phyloP scores from a whole-genome alignment of 129 eudicot species.

The Arctium minus region DNA sequence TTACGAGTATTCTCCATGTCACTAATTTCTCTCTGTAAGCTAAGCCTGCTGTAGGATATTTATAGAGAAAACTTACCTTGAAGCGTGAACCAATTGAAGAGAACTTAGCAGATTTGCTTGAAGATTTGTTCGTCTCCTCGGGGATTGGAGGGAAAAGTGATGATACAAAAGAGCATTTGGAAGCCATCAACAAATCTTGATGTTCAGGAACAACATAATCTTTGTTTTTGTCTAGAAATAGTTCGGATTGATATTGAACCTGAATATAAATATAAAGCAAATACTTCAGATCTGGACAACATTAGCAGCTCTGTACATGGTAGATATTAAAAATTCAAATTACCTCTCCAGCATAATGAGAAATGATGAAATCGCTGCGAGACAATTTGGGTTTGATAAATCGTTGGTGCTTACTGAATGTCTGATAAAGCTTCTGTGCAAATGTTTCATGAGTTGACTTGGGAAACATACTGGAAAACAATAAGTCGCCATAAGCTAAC shows the following conservation, averaged over 20 bases:
- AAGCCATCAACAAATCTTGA: conserved; percentile 90
- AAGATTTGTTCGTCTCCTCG: conserved; percentile 74
- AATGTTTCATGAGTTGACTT: conserved; percentile 98
- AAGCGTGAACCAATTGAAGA: conserved; percentile 97
- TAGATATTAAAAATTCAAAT: not conserved
- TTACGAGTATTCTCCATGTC: conserved; percentile 17
- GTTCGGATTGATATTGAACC: conserved; percentile 93
- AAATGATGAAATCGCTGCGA: conserved; percentile 83
- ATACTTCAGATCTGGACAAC: conserved; percentile 16
- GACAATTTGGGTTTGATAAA: conserved; percentile 93
- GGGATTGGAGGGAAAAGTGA: conserved; percentile 85
- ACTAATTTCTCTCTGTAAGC: conserved; percentile 11
- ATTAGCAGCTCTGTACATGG: conserved; percentile 8
- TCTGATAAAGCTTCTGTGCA: conserved; percentile 91
- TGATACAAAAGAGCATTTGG: conserved; percentile 86
- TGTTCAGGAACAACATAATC: conserved; percentile 98
- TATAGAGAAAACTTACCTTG: conserved; percentile 46
- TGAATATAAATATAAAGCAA: conserved; percentile 28
- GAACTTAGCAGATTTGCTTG: conserved; percentile 89
- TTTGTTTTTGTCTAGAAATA: conserved; percentile 91
- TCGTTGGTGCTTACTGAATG: conserved; percentile 73
- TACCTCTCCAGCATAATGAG: conserved; percentile 99
- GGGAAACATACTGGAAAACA: conserved; percentile 90
- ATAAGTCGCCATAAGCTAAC: conserved; percentile 21
- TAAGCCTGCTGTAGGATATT: conserved; percentile 1